Conservation (phyloP, 495 filamentous ascomycete genomes). For the Umbilicaria muhlenbergii region DNA sequence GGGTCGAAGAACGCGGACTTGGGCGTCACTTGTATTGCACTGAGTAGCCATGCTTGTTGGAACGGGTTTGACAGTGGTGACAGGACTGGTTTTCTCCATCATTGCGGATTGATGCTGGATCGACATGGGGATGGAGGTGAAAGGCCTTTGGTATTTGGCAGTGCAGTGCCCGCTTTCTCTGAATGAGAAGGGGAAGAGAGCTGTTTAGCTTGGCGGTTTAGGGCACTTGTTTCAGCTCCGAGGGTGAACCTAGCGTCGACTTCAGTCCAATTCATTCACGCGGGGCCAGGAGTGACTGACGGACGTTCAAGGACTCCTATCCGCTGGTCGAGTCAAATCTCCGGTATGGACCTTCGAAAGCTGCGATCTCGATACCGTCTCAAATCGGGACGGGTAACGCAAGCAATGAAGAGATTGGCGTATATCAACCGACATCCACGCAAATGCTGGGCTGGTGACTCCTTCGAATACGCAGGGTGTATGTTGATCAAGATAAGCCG, state of each 20-base stretch:
- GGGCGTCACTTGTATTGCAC: slow-evolving; percentile 7
- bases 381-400: slow-evolving; percentile 53
- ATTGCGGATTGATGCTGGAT: slow-evolving; percentile 3
- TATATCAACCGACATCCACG: slow-evolving; percentile 66
- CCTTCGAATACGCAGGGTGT: slow-evolving; percentile 1
- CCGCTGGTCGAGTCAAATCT: slow-evolving; percentile 30
- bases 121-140: slow-evolving; percentile 12
- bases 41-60: slow-evolving; percentile 9
- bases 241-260: no score
- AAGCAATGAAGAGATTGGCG: slow-evolving; percentile 52
- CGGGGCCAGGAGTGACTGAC: slow-evolving; percentile 7
- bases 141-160: no score
- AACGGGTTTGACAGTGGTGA: slow-evolving; percentile 18
- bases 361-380: slow-evolving; percentile 56
- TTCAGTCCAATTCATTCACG: slow-evolving; percentile 25
- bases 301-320: slow-evolving; percentile 13
- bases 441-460: slow-evolving; percentile 12
- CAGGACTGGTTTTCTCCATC: slow-evolving; percentile 15
- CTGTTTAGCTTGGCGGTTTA: slow-evolving; percentile 23
- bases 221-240: slow-evolving; percentile 1
- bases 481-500: not conserved
- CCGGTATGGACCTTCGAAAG: slow-evolving; percentile 58
- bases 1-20: slow-evolving; percentile 41
- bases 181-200: slow-evolving; percentile 1
- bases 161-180: not conserved